Evolutionary conservation across 306 rosid species (phyloP).

Genomic region (Vigna reflexopilosa): DNA sequence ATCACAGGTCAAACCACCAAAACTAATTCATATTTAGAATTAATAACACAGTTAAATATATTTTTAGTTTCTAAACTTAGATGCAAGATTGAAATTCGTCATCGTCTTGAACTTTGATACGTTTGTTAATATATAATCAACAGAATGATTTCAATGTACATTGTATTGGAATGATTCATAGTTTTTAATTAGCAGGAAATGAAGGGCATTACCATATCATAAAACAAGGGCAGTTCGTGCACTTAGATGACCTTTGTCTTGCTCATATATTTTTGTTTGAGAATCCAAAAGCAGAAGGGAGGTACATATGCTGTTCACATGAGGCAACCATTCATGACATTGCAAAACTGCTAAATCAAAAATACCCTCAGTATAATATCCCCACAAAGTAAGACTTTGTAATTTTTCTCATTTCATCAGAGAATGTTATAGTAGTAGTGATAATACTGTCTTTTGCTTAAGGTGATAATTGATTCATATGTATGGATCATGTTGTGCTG

Average conservation of each 20-base stretch:
- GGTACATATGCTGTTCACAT: constrained; percentile 66
- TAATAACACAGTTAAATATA: too few relatives aligned
- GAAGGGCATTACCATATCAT: constrained; percentile 65
- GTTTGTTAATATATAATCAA: too few relatives aligned
- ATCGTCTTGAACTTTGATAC: too few relatives aligned
- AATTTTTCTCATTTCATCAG: not conserved
- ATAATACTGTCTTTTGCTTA: not conserved
- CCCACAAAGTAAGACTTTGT: constrained; percentile 62
- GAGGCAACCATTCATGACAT: constrained; percentile 70
- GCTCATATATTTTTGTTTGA: constrained; percentile 69
- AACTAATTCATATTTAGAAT: too few relatives aligned
- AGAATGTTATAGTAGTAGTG: not conserved
- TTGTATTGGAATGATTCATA: too few relatives aligned
- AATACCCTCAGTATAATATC: constrained; percentile 60
- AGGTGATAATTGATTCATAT: too few relatives aligned
- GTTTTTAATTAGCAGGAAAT: constrained; percentile 52
- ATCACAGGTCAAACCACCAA: constrained; percentile 45
- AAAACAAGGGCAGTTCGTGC: constrained; percentile 70
- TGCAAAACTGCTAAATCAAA: constrained; percentile 59
- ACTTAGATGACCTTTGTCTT: constrained; percentile 74
- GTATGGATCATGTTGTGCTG: not conserved
- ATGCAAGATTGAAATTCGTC: too few relatives aligned
- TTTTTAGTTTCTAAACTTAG: too few relatives aligned
- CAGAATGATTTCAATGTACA: too few relatives aligned
- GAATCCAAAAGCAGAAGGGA: constrained; percentile 69